Conservation (phyloP, 768 basidiomycete species). For the Boletus tomentosulus region DNA sequence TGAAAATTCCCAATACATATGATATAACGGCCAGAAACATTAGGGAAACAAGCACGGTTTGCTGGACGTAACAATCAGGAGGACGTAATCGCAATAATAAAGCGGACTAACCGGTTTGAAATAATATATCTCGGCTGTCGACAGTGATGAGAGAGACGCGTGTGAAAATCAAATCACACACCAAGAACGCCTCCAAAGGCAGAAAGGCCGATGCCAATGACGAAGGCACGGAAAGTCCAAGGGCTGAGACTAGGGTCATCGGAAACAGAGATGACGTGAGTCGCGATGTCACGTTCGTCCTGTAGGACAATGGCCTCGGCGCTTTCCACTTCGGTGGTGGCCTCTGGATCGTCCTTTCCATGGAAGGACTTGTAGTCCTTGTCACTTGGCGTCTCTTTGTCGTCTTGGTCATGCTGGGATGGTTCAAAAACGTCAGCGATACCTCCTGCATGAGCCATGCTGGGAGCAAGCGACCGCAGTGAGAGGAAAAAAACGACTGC, state of each 20-base stretch:
- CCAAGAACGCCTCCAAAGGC: slow-evolving; percentile 51
- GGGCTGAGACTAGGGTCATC: slow-evolving; percentile 27
- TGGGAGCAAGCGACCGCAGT: background rate
- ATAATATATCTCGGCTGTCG: slow-evolving; percentile 54
- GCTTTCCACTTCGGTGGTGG: slow-evolving; percentile 7
- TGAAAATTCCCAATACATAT: slow-evolving; percentile 44
- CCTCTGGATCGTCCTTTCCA: slow-evolving; percentile 35
- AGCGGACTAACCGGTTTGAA: slow-evolving; percentile 46
- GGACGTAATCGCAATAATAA: background rate
- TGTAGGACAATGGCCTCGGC: slow-evolving; percentile 26
- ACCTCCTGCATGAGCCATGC: slow-evolving; percentile 7
- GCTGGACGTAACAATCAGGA: slow-evolving; percentile 27
- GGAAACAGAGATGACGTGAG: slow-evolving; percentile 41
- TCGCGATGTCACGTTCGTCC: slow-evolving; percentile 45
- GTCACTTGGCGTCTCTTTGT: slow-evolving; percentile 2
- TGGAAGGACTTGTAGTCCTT: slow-evolving; percentile 23
- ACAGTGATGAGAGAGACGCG: background rate
- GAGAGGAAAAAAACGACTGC: background rate
- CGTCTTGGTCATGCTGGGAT: background rate
- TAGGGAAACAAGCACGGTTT: slow-evolving; percentile 49
- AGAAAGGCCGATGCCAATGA: slow-evolving; percentile 53
- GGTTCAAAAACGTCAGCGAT: slow-evolving; percentile 1
- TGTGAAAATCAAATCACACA: slow-evolving; percentile 16
- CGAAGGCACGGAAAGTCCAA: slow-evolving; percentile 44
- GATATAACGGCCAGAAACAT: slow-evolving; percentile 56